Conservation (phyloP, 2,329 filamentous ascomycete species). For the Alternaria alternata region DNA sequence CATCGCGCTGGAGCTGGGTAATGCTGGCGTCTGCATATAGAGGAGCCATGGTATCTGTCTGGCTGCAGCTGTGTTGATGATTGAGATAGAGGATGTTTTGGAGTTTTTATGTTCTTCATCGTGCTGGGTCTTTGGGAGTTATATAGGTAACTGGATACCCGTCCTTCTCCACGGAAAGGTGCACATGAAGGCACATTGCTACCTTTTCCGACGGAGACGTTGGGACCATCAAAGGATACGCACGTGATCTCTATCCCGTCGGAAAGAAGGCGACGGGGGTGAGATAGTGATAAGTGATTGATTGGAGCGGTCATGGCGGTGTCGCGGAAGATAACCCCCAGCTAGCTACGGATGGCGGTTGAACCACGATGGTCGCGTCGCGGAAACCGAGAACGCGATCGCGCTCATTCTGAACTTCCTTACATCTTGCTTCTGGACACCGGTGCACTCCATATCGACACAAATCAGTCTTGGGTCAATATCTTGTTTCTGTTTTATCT, state of each 20-base stretch:
- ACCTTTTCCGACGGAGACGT: constrained; percentile 13
- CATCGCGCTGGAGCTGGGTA: constrained; percentile 32
- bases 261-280: not conserved
- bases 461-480: not conserved
- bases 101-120: not conserved
- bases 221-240: not conserved
- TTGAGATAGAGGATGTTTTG: not conserved
- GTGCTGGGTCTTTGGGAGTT: not conserved
- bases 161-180: not conserved
- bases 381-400: not conserved
- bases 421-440: not conserved
- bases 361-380: not conserved
- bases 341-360: constrained; percentile 3
- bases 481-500: not conserved
- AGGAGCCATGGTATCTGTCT: constrained; percentile 19
- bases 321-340: not conserved
- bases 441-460: not conserved
- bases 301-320: not conserved
- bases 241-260: constrained; percentile 1
- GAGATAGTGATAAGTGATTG: not conserved
- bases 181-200: not conserved
- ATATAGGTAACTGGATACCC: not conserved
- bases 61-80: not conserved
- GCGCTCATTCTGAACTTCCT: not conserved
- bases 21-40: constrained; percentile 25